These are phyloP conservation scores for Silene conica DNA, from an alignment of 148 eudicot genomes.

Conservation along the genomic window DNA sequence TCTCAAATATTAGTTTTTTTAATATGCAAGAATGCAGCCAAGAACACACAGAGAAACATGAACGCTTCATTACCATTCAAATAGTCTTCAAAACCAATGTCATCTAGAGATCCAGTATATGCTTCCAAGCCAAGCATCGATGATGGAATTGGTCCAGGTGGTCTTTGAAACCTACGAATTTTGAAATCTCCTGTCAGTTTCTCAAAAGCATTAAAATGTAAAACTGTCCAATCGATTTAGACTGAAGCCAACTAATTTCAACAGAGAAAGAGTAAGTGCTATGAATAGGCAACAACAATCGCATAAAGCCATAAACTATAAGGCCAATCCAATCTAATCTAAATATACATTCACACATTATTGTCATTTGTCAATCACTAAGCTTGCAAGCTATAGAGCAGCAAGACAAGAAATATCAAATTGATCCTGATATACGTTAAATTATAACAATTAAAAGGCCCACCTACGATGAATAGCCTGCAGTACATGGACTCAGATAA, in stretches of 20 bases:
- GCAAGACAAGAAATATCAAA: no score
- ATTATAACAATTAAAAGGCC: no score
- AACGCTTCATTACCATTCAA: conserved; percentile 53
- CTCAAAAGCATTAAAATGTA: neutral
- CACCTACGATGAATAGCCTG: no score
- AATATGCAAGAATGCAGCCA: neutral
- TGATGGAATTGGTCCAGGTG: conserved; percentile 79
- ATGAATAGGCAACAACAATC: no score
- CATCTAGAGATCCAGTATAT: conserved; percentile 58
- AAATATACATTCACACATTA: no score
- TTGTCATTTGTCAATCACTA: no score
- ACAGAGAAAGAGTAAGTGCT: neutral
- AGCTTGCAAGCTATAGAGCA: no score
- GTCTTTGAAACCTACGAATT: conserved; percentile 79
- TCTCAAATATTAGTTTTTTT: neutral
- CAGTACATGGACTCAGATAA: no score
- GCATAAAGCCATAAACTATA: no score
- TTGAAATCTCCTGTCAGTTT: neutral
- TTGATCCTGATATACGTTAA: no score
- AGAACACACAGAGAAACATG: neutral
- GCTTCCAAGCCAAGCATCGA: conserved; percentile 94
- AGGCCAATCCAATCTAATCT: no score
- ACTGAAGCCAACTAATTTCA: neutral
- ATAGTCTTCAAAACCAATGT: conserved; percentile 82
- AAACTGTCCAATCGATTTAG: neutral